Base-by-base conservation (phyloP, 2,329 filamentous ascomycete species). In the Hypoxylon sp. region DNA sequence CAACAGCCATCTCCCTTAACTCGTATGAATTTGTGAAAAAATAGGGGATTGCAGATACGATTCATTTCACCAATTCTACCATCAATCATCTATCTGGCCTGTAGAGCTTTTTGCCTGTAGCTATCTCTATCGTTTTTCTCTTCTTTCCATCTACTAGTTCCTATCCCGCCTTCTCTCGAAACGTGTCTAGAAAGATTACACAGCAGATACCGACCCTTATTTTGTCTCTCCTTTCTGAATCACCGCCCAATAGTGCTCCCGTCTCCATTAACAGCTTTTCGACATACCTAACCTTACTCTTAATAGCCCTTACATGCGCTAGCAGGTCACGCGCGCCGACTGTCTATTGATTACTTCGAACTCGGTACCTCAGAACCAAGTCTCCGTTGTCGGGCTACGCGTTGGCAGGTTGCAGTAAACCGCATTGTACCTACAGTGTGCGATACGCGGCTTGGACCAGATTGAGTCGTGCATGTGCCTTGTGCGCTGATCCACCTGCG, bases 41-140 rank as follows among this genome's bases (percentile, higher is more conserved):
- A 64, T 64, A 64, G 61, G 61, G 58, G 61, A 64, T 56, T 64
- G 55, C 61, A 62, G 58, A 46, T 56, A 58, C 51, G 51, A 61
- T 59, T 59, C 48, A 52, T 50, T n/a, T n/a, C n/a, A n/a, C n/a
- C n/a, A n/a, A n/a, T n/a, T n/a, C n/a, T n/a, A n/a, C 45, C 38
- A 58, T 58, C 48, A 54, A 41, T 41, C 21, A n/a, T 21, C 20
- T 47, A 17, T 20, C 37, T 23, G 42, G 50, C 47, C 47, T 23
- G 24, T 33, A 48, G 17, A 43, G 40, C 47, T 35, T n/a, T n/a
- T n/a, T n/a, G n/a, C n/a, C n/a, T n/a, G n/a, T n/a, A n/a, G n/a
- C n/a, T n/a, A n/a, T n/a, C n/a, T n/a, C n/a, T 40, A 23, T 4
- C 15, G 13, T 21, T 37, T 51, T 47, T 58, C 40, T 46, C 45